These are phyloP conservation scores for Letharia columbiana DNA, from an alignment of 495 filamentous ascomycete genomes.

Conservation along the genomic window DNA sequence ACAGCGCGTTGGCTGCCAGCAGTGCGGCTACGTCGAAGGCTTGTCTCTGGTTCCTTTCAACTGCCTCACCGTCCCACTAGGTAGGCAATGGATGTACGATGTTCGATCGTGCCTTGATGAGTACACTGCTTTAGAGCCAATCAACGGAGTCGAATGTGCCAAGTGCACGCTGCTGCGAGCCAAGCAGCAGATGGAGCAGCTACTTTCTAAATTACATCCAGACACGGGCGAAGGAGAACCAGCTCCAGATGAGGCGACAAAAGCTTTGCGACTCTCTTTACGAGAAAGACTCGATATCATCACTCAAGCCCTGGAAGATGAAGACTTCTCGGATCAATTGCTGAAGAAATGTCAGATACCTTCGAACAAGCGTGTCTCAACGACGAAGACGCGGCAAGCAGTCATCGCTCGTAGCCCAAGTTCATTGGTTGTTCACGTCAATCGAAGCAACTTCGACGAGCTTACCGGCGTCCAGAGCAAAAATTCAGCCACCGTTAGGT, in stretches of 20 bases:
- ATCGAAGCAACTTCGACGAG: slow-evolving; percentile 86
- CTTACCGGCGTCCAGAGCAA: slow-evolving; percentile 66
- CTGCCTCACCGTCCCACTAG: slow-evolving; percentile 79
- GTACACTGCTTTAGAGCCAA: slow-evolving; percentile 74
- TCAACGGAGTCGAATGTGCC: slow-evolving; percentile 80
- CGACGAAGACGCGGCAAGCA: slow-evolving; percentile 81
- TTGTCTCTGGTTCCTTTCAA: slow-evolving; percentile 87
- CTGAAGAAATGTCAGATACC: slow-evolving; percentile 64
- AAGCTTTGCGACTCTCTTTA: slow-evolving; percentile 33
- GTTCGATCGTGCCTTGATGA: slow-evolving; percentile 72
- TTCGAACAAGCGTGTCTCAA: slow-evolving; percentile 54
- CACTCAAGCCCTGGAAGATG: slow-evolving; percentile 60
- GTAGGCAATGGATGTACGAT: slow-evolving; percentile 46
- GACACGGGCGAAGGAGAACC: not conserved
- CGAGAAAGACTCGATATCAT: slow-evolving; percentile 51
- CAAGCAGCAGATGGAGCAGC: slow-evolving; percentile 39
- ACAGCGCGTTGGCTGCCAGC: slow-evolving; percentile 80
- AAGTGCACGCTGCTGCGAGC: slow-evolving; percentile 73
- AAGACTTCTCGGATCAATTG: slow-evolving; percentile 70
- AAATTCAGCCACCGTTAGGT: slow-evolving; percentile 68
- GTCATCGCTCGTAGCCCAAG: slow-evolving; percentile 74
- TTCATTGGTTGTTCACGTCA: slow-evolving; percentile 76
- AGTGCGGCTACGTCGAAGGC: slow-evolving; percentile 79
- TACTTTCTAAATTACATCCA: slow-evolving; percentile 27
- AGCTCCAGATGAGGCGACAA: slow-evolving; percentile 18